A percentile compares a stretch with the other conserved stretches of the same genome.
Conservation (phyloP, 73 alveolate genomes). For the Tetrahymena malaccensis region DNA sequence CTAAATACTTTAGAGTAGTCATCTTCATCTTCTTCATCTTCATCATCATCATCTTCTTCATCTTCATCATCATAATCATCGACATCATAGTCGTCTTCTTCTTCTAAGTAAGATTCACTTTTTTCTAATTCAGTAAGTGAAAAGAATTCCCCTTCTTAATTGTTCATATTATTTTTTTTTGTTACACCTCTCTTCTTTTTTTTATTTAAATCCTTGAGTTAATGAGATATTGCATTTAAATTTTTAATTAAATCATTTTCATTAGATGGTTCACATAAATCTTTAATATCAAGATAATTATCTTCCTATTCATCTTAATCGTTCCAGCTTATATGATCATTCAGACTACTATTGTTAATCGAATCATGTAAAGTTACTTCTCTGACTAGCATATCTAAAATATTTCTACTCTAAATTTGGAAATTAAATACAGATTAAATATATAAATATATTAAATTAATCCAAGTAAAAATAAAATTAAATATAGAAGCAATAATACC, state of each 20-base stretch:
- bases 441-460: too few relatives aligned
- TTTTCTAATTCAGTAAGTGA: neutral
- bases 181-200: neutral
- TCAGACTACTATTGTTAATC: neutral
- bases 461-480: neutral
- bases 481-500: neutral
- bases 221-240: neutral
- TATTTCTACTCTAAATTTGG: neutral
- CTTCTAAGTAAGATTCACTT: neutral
- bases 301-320: neutral
- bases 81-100: neutral
- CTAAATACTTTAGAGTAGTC: neutral
- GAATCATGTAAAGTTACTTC: neutral
- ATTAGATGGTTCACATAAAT: neutral
- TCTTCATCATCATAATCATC: neutral
- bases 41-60: neutral
- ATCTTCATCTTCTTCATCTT: neutral
- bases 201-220: neutral
- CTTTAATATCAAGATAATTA: neutral
- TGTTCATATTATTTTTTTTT: neutral
- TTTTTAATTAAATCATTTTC: neutral
- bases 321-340: neutral
- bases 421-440: too few relatives aligned
- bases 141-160: neutral
- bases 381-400: neutral